Base-by-base conservation (phyloP, 78 protist species). In the Guillardia theta region DNA sequence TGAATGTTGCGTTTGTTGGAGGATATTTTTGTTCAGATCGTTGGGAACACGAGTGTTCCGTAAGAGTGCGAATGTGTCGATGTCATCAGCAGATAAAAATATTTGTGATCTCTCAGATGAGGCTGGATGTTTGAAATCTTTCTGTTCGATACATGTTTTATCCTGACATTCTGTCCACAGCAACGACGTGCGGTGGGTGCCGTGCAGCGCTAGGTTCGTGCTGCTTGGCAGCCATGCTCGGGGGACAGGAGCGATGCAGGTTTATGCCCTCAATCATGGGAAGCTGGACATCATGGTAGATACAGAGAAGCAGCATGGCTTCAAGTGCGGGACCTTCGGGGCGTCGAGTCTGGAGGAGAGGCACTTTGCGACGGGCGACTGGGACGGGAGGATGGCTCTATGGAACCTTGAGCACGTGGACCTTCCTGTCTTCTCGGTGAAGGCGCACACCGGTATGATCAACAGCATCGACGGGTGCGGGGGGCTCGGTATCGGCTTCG, bases 321-420 rank as follows among this genome's bases (percentile, higher is more conserved):
- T 97, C 95, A 96, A 96, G 62, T 96, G 97, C 83, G 93, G 96
- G 24, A 96, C 97, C 30, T 97, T 97, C 39, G 95, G 83, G 46
- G 77, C 36, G 36, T 78, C 95, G 5, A 0, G 64, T 22, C 80
- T 92, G 10, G 92, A 78, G 15, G 96, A 93, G 41, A 39, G 98
- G 4, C 47, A 30, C 0, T 41, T 97, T 22, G 96, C 98, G 1
- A 96, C 96, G 0, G 98, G 98, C 18, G 97, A 96, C 24, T 94
- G 92, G 33, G 93, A 22, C 0, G 98, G 98, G 22, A 0, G 70
- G 24, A 0, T 97, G 9, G n/a, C 48, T 33, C 8, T 97, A 6
- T 96, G 97, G 90, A 76, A 94, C 64, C 44, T 78, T 46, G 95
- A 94, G 92, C 46, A 78, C 33, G 48, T 77, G 0, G 87, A 44